A percentile compares a stretch with the other conserved stretches of the same genome.
Conservation (phyloP, 116 monocot species). For the Dioscorea cayenensis region DNA sequence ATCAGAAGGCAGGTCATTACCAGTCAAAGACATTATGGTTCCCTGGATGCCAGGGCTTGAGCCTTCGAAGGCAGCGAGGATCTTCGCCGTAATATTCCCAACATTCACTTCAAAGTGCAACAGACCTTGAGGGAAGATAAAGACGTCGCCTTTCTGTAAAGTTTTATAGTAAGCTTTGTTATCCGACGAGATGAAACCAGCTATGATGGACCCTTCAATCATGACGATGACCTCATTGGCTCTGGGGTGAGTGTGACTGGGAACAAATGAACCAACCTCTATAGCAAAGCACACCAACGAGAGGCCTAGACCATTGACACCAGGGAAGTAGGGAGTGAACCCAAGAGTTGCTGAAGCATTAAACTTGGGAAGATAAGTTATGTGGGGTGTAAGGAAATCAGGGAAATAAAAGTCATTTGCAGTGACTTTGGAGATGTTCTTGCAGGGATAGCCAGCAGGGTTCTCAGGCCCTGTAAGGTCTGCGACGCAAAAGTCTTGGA, state of each 20-base stretch:
- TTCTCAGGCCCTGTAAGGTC: constrained; percentile 16
- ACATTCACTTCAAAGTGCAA: constrained; percentile 68
- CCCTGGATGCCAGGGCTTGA: constrained; percentile 54
- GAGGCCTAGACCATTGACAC: constrained; percentile 63
- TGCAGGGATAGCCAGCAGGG: constrained; percentile 53
- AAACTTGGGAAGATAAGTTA: constrained; percentile 31
- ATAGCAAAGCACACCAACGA: constrained; percentile 46
- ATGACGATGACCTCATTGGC: constrained; percentile 47
- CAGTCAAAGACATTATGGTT: constrained; percentile 29
- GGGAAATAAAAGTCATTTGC: constrained; percentile 19
- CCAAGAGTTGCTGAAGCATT: constrained; percentile 31
- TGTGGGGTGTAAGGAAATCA: constrained; percentile 38
- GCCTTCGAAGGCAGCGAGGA: constrained; percentile 43
- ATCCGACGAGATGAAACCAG: constrained; percentile 43
- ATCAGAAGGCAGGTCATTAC: constrained; percentile 28
- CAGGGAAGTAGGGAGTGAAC: constrained; percentile 45
- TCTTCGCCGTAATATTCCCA: constrained; percentile 26
- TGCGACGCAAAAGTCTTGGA: constrained; percentile 50
- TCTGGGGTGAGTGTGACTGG: constrained; percentile 73
- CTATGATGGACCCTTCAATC: constrained; percentile 16
- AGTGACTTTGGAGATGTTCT: constrained; percentile 45
- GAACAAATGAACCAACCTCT: constrained; percentile 36
- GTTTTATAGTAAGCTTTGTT: constrained; percentile 28
- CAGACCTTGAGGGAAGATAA: constrained; percentile 60
- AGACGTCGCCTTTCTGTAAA: constrained; percentile 35